phyloP scores from a whole-genome alignment of 164 flowering plant species.

The Vitis rotundifolia region DNA sequence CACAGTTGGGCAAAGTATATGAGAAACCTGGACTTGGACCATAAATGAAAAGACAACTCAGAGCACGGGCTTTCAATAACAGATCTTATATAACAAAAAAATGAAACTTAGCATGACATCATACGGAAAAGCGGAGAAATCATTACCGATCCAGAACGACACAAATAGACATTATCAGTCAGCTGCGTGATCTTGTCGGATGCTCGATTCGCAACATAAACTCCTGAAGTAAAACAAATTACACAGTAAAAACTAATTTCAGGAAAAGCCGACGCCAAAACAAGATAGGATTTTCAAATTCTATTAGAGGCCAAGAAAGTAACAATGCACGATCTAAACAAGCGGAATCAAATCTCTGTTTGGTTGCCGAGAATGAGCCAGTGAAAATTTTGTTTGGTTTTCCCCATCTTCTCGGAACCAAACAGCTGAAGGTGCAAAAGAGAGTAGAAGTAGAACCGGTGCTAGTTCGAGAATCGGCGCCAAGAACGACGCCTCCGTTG shows the following conservation, averaged over 20 bases:
- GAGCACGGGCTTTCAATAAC: not conserved
- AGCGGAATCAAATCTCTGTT: too few relatives aligned
- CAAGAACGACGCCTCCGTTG: slow-evolving; percentile 83
- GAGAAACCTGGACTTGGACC: too few relatives aligned
- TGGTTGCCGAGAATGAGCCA: too few relatives aligned
- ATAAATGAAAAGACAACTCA: too few relatives aligned
- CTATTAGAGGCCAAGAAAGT: too few relatives aligned
- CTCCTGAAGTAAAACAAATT: slow-evolving; percentile 33
- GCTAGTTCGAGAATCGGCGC: slow-evolving; percentile 91
- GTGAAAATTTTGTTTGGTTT: not conserved
- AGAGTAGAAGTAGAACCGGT: slow-evolving; percentile 42
- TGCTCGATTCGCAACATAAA: slow-evolving; percentile 89
- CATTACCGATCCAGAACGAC: slow-evolving; percentile 91
- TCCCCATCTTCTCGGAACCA: too few relatives aligned
- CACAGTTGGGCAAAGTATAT: too few relatives aligned
- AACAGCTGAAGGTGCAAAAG: too few relatives aligned
- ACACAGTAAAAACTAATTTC: not conserved
- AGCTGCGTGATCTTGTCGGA: slow-evolving; percentile 91
- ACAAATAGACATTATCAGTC: slow-evolving; percentile 82
- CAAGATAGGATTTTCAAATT: too few relatives aligned
- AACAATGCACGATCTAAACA: too few relatives aligned
- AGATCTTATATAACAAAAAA: not conserved
- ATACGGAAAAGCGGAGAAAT: not conserved
- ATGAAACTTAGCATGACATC: too few relatives aligned
- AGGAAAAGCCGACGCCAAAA: not conserved